Evolutionary conservation across 805 yeast genomes (phyloP).

Genomic region (Ogataea ganodermae): DNA sequence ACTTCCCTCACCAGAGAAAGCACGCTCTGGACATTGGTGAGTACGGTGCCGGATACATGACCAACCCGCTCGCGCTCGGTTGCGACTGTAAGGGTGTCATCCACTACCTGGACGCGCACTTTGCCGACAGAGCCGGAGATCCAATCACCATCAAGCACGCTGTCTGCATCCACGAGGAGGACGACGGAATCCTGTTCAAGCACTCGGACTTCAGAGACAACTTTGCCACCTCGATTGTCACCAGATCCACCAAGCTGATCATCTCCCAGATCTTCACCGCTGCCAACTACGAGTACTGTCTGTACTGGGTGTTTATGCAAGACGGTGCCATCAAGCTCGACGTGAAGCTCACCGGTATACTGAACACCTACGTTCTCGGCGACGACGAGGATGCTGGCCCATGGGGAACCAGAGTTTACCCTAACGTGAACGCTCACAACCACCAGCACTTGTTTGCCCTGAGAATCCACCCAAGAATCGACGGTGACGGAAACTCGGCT

Average conservation of each 20-base stretch:
- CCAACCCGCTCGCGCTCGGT: constrained; percentile 75
- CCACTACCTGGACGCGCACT: constrained; percentile 80
- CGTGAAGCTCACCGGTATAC: constrained; percentile 77
- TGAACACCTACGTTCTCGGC: constrained; percentile 68
- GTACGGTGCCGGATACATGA: constrained; percentile 85
- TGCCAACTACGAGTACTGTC: constrained; percentile 82
- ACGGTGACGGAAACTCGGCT: constrained; percentile 77
- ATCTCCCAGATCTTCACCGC: constrained; percentile 84
- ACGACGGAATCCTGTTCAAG: constrained; percentile 76
- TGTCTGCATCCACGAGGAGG: constrained; percentile 84
- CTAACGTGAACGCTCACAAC: constrained; percentile 80
- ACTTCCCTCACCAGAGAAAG: constrained; percentile 79
- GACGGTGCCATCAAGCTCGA: constrained; percentile 83
- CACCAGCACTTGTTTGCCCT: constrained; percentile 83
- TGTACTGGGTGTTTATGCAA: constrained; percentile 81
- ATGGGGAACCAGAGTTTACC: constrained; percentile 81
- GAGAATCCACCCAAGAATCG: constrained; percentile 78
- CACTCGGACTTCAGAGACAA: constrained; percentile 84
- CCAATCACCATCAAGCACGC: constrained; percentile 75
- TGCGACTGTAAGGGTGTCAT: constrained; percentile 88
- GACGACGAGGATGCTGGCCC: constrained; percentile 70
- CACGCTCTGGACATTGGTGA: constrained; percentile 88
- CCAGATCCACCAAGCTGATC: constrained; percentile 73
- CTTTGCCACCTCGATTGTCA: constrained; percentile 70
- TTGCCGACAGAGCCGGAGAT: constrained; percentile 65